Evolutionary conservation across 2,329 filamentous ascomycete species (phyloP), one percentile per base, ranked within the genome.

Genomic region (Chaetothyriales sp.): DNA sequence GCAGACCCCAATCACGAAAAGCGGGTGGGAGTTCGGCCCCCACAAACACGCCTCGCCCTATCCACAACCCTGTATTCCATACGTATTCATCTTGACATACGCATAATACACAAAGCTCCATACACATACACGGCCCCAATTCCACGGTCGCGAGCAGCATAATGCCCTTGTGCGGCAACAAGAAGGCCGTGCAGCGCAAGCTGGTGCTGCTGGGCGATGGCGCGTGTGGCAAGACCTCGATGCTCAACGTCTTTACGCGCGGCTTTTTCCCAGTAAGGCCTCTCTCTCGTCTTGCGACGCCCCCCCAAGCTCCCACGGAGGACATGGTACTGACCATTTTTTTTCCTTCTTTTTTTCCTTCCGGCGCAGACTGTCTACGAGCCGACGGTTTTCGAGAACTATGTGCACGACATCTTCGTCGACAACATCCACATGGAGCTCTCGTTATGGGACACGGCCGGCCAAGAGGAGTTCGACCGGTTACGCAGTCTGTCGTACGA

Each of bases 331-430:
- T 92, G 50, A 98, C 90, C 36, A 90, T 95, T 58, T 58, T 95
- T 95, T 70, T 25, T 3, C 22, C 6, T 25, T 75, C 76, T 78
- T 6, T 67, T 59, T 72, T 57, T 42, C 49, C 22, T 36, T 51
- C 48, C 28, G 45, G 45, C 18, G n/a, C 49, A 54, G 55, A 58
- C 53, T 9, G 56, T 55, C 9, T 57, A 55, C 53, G 52, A 59
- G 49, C 60, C 63, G 36, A 65, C 57, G 52, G 62, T 69, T 45
- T 49, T 62, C 78, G 90, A 98, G 68, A 98, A 98, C 71, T 98
- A 96, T 69, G 90, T 98, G 57, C 90, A 98, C 67, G 88, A 98
- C 67, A 95, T 98, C 68, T 98, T 95, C 68, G 92, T 98, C 66
- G 92, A 98, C 66, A 89, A 84, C 65, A 86, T 89, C 49, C 90